Conservation (phyloP, 148 eudicot genomes). For the Simmondsia chinensis region DNA sequence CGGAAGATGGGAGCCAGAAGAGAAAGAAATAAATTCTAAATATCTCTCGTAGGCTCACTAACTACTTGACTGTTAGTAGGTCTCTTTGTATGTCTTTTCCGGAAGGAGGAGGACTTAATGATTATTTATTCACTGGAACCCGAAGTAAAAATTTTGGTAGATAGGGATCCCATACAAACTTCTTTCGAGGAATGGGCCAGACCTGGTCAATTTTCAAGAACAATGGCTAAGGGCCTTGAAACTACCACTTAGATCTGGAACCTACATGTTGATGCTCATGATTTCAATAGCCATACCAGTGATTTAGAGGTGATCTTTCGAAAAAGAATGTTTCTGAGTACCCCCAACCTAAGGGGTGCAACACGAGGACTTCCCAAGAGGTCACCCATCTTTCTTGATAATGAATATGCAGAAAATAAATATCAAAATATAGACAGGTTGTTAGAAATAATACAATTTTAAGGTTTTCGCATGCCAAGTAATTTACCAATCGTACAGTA, state of each 20-base stretch:
- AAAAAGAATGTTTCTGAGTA: not conserved
- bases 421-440: too few relatives aligned
- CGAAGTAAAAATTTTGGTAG: constrained; percentile 13
- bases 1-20: too few relatives aligned
- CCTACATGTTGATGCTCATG: not conserved
- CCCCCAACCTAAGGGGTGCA: too few relatives aligned
- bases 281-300: not conserved
- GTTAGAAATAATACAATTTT: too few relatives aligned
- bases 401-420: too few relatives aligned
- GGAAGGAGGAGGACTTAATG: constrained; percentile 13
- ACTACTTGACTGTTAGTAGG: constrained; percentile 1
- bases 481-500: too few relatives aligned
- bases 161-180: constrained; percentile 11
- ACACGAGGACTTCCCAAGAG: too few relatives aligned
- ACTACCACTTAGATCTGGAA: not conserved
- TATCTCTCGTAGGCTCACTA: constrained; percentile 1
- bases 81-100: constrained; percentile 8
- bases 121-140: constrained; percentile 4
- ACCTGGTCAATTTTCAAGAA: too few relatives aligned
- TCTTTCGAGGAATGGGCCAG: constrained; percentile 6
- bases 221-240: too few relatives aligned
- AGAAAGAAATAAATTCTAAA: not conserved
- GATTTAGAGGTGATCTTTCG: not conserved
- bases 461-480: too few relatives aligned
- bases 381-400: too few relatives aligned